Percentiles rank a stretch among this genome's conserved stretches.
Conservation (phyloP, 2,329 filamentous ascomycete genomes). For the Nectriaceae sp. region DNA sequence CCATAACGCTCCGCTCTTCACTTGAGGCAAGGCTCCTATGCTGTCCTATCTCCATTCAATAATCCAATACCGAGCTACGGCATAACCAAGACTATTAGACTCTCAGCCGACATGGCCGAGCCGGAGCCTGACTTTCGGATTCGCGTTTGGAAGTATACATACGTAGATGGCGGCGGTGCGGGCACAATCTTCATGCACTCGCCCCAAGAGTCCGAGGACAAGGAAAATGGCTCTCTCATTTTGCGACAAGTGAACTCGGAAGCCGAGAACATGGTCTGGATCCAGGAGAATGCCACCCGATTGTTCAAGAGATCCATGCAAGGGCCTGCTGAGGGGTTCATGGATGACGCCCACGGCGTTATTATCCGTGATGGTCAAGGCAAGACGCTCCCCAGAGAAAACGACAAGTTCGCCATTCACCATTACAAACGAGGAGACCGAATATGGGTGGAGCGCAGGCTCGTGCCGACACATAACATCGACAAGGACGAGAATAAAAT, state of each 20-base stretch:
- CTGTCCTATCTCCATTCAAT: not conserved
- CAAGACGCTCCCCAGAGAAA: conserved; percentile 5
- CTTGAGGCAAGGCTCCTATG: not conserved
- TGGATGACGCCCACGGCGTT: conserved; percentile 20
- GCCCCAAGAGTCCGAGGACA: conserved; percentile 8
- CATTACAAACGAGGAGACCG: conserved; percentile 16
- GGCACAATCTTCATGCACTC: conserved; percentile 15
- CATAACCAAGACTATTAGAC: not conserved
- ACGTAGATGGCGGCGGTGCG: conserved; percentile 4
- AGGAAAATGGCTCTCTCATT: conserved; percentile 5
- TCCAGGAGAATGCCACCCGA: conserved; percentile 6
- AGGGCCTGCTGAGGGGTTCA: conserved; percentile 1
- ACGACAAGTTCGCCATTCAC: conserved; percentile 3
- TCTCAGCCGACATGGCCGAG: conserved; percentile 10
- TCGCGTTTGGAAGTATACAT: conserved; percentile 18
- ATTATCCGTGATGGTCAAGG: conserved; percentile 16
- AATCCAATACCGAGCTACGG: not conserved
- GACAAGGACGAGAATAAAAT: conserved; percentile 7
- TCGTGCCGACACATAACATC: conserved; percentile 8
- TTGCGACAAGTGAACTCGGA: conserved; percentile 17
- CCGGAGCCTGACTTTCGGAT: conserved; percentile 14
- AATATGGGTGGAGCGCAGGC: conserved; percentile 15
- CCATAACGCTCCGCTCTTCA: not conserved
- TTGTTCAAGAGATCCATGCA: conserved; percentile 7
- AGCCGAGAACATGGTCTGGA: conserved; percentile 17